Evolutionary conservation across 495 filamentous ascomycete species (phyloP).

Genomic region (Tuber microsphaerosporum): DNA sequence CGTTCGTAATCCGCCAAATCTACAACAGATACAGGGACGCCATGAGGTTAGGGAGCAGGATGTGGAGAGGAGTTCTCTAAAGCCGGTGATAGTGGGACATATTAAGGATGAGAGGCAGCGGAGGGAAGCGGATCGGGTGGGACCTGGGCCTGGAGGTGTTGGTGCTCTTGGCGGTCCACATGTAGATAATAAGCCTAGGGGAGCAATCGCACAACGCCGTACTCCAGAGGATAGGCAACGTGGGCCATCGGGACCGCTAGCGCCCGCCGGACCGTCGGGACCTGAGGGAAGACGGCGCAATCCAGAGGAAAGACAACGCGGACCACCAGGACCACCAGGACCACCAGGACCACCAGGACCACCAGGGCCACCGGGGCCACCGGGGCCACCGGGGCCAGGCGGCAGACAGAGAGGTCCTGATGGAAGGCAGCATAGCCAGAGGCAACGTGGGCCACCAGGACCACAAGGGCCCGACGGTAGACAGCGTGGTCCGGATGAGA

Average conservation of each 20-base stretch:
- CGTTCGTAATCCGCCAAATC: slow-evolving; percentile 24
- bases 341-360: background rate
- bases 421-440: slow-evolving; percentile 8
- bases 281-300: slow-evolving; percentile 12
- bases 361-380: background rate
- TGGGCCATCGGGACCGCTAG: background rate
- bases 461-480: slow-evolving; percentile 7
- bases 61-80: slow-evolving; percentile 22
- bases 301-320: slow-evolving; percentile 3
- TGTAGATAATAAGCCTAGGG: background rate
- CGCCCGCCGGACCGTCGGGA: background rate
- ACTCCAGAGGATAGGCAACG: slow-evolving; percentile 4
- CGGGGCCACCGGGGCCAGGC: background rate
- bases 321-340: background rate
- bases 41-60: background rate
- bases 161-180: slow-evolving; percentile 6
- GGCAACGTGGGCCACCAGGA: slow-evolving; percentile 6
- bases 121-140: slow-evolving; percentile 6
- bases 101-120: slow-evolving; percentile 10
- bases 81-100: slow-evolving; percentile 21
- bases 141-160: background rate
- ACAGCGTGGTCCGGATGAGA: slow-evolving; percentile 10
- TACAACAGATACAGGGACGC: slow-evolving; percentile 16
- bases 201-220: background rate
- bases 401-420: background rate